Evolutionary conservation across 1,139 yeast species (phyloP).

Genomic region (Candida sojae): DNA sequence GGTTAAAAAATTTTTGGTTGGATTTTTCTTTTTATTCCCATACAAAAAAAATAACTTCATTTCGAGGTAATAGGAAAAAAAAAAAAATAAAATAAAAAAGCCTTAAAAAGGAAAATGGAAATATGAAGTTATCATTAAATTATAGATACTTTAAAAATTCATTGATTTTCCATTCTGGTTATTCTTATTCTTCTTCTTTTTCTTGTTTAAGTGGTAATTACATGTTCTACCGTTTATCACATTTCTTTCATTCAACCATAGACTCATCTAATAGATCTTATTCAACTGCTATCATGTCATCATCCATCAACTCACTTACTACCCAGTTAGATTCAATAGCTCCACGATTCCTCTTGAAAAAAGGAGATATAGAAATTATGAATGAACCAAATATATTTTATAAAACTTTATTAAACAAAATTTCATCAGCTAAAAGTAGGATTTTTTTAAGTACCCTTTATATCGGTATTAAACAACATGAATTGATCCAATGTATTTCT

Average conservation of each 20-base stretch:
- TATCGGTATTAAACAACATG: constrained; percentile 80
- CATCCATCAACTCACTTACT: constrained; percentile 1
- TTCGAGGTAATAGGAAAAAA: no score
- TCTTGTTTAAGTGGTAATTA: not conserved
- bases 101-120: not conserved
- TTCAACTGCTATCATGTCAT: not conserved
- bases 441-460: constrained; percentile 85
- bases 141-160: not conserved
- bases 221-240: not conserved
- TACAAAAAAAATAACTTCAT: no score
- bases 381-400: constrained; percentile 73
- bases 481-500: constrained; percentile 61
- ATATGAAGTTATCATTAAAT: not conserved
- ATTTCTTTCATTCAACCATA: not conserved
- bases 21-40: no score
- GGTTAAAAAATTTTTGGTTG: no score
- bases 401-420: constrained; percentile 55
- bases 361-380: constrained; percentile 65
- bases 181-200: not conserved
- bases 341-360: constrained; percentile 64
- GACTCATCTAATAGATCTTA: not conserved
- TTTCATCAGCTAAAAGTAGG: constrained; percentile 53
- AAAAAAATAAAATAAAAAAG: no score
- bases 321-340: constrained; percentile 62
- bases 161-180: no score